Evolutionary conservation across 495 filamentous ascomycete genomes (phyloP).

Genomic region (Penicillium nucicola): DNA sequence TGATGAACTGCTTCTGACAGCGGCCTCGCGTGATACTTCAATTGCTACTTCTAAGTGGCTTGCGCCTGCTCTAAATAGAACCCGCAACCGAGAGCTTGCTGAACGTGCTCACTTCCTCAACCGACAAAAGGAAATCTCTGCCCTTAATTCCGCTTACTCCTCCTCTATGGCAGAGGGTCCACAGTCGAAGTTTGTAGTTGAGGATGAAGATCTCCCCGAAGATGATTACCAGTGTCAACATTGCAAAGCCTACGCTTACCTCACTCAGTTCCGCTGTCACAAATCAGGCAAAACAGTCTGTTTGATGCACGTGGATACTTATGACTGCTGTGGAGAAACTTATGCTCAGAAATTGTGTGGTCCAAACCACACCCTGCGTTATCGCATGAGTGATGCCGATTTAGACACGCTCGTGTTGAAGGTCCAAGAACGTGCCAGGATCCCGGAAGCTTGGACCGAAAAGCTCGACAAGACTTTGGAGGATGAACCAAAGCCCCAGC

Average conservation of each 20-base stretch:
- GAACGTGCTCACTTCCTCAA: slow-evolving; percentile 65
- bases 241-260: slow-evolving; percentile 90
- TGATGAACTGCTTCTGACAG: slow-evolving; percentile 91
- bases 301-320: slow-evolving; percentile 69
- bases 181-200: slow-evolving; percentile 46
- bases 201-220: slow-evolving; percentile 75
- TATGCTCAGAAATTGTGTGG: slow-evolving; percentile 59
- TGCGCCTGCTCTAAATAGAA: slow-evolving; percentile 76
- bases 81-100: slow-evolving; percentile 66
- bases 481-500: slow-evolving; percentile 74
- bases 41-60: slow-evolving; percentile 96
- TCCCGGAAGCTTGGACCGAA: slow-evolving; percentile 86
- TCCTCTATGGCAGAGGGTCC: slow-evolving; percentile 32
- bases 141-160: slow-evolving; percentile 44
- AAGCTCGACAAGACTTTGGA: slow-evolving; percentile 83
- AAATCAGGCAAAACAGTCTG: slow-evolving; percentile 76
- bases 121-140: slow-evolving; percentile 55
- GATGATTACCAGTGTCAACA: slow-evolving; percentile 86
- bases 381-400: slow-evolving; percentile 70
- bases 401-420: slow-evolving; percentile 66
- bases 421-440: slow-evolving; percentile 77
- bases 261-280: slow-evolving; percentile 84
- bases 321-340: slow-evolving; percentile 71
- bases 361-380: slow-evolving; percentile 64
- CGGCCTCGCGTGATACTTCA: slow-evolving; percentile 70